A percentile compares a stretch with the other conserved stretches of the same genome.
Conservation (phyloP, 2,329 filamentous ascomycete genomes). For the Cytospora paraplurivora region DNA sequence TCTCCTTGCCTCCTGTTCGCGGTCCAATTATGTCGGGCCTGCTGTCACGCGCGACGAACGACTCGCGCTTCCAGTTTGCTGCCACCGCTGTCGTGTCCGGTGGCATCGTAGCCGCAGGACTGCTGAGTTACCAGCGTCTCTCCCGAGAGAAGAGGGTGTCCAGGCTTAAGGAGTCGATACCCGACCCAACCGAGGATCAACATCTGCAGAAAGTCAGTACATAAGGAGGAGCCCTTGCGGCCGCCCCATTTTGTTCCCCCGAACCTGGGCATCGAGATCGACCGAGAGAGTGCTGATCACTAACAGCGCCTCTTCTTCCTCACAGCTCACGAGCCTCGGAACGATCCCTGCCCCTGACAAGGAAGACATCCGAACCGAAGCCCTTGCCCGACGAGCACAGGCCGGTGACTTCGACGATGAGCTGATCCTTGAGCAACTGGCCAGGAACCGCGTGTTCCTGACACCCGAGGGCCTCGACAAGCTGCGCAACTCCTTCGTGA, state of each 20-base stretch:
- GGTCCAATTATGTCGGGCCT: slow-evolving; percentile 46
- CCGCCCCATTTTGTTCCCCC: neutral
- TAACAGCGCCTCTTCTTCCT: slow-evolving; percentile 26
- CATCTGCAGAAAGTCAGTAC: slow-evolving; percentile 42
- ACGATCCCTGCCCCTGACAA: slow-evolving; percentile 53
- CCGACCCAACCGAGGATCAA: slow-evolving; percentile 40
- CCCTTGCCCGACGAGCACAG: slow-evolving; percentile 61
- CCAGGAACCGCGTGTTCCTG: slow-evolving; percentile 89
- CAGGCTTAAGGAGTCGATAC: slow-evolving; percentile 63
- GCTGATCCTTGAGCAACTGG: slow-evolving; percentile 90
- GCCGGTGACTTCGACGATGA: slow-evolving; percentile 70
- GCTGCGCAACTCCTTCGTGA: slow-evolving; percentile 78
- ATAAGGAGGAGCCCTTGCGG: neutral
- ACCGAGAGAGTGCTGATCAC: slow-evolving; percentile 23
- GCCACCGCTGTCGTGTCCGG: slow-evolving; percentile 70
- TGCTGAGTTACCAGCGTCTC: slow-evolving; percentile 65
- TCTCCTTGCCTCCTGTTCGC: neutral
- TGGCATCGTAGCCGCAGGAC: slow-evolving; percentile 59
- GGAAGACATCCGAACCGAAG: slow-evolving; percentile 62
- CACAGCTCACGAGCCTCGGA: slow-evolving; percentile 63
- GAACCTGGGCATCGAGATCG: slow-evolving; percentile 31
- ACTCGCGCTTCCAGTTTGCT: slow-evolving; percentile 62
- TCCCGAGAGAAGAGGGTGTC: slow-evolving; percentile 56
- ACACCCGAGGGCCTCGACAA: slow-evolving; percentile 77
- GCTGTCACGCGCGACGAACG: slow-evolving; percentile 47